Evolutionary conservation across 2,329 filamentous ascomycete species (phyloP).

Genomic region (Xylariaceae sp.): DNA sequence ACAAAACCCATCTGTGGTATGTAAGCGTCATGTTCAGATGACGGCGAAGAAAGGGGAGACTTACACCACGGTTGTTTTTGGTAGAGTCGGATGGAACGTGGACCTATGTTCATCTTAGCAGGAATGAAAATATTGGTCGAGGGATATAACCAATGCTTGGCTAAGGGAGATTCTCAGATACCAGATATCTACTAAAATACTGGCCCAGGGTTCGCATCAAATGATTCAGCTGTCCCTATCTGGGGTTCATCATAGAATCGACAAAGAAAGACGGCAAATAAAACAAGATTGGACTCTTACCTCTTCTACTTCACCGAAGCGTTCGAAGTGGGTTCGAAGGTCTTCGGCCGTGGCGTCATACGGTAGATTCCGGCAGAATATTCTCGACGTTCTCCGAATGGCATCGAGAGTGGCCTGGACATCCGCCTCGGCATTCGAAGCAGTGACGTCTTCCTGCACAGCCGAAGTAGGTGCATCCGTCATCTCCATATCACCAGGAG

Average conservation of each 20-base stretch:
- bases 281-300: slow-evolving; percentile 52
- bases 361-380: slow-evolving; percentile 86
- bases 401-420: slow-evolving; percentile 43
- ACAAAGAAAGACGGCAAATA: slow-evolving; percentile 9
- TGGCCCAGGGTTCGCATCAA: slow-evolving; percentile 88
- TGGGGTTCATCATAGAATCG: slow-evolving; percentile 82
- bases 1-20: slow-evolving; percentile 65
- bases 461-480: slow-evolving; percentile 15
- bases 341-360: slow-evolving; percentile 76
- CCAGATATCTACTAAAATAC: slow-evolving; percentile 99
- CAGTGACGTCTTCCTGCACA: slow-evolving; percentile 22
- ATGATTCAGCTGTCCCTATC: slow-evolving; percentile 99
- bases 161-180: slow-evolving; percentile 58
- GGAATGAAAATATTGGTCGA: slow-evolving; percentile 25
- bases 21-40: slow-evolving; percentile 11
- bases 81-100: slow-evolving; percentile 73
- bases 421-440: slow-evolving; percentile 34
- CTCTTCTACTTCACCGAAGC: slow-evolving; percentile 76
- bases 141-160: slow-evolving; percentile 26
- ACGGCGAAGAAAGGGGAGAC: slow-evolving; percentile 1
- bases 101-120: slow-evolving; percentile 58
- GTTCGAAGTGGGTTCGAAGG: slow-evolving; percentile 63
- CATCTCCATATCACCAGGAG: slow-evolving; percentile 11
- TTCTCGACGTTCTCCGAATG: slow-evolving; percentile 66
- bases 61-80: slow-evolving; percentile 67